phyloP scores from a whole-genome alignment of 179 eudicot species.

The Beta macrorhiza region DNA sequence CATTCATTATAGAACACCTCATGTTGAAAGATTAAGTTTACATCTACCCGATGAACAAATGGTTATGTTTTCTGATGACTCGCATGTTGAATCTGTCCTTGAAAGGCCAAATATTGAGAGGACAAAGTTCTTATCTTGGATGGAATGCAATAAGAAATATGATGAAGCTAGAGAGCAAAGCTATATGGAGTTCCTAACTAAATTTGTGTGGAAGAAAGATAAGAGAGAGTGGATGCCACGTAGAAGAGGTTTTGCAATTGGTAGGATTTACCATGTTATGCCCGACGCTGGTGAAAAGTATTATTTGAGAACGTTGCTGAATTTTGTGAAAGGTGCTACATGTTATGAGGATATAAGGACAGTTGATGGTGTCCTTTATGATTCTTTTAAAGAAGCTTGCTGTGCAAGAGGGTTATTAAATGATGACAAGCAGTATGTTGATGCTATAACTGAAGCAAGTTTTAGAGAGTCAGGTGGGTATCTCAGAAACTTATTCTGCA shows the following conservation, averaged over 20 bases:
- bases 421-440: conserved; percentile 23
- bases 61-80: too few relatives aligned
- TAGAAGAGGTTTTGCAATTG: not conserved
- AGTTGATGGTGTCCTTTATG: too few relatives aligned
- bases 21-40: too few relatives aligned
- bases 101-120: too few relatives aligned
- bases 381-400: too few relatives aligned
- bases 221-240: not conserved
- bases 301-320: not conserved
- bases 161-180: not conserved
- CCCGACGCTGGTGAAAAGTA: not conserved
- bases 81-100: too few relatives aligned
- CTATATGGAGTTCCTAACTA: not conserved
- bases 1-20: not conserved
- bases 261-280: not conserved
- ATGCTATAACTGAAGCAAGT: conserved; percentile 16
- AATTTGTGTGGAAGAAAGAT: not conserved
- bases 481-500: not conserved
- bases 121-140: too few relatives aligned
- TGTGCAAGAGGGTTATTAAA: not conserved
- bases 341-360: too few relatives aligned
- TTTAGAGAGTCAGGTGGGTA: not conserved
- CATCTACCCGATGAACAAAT: too few relatives aligned
- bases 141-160: not conserved
- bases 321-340: not conserved